These are phyloP conservation scores for Vaccinium corymbosum DNA, from an alignment of 148 eudicot genomes.

Conservation along the genomic window DNA sequence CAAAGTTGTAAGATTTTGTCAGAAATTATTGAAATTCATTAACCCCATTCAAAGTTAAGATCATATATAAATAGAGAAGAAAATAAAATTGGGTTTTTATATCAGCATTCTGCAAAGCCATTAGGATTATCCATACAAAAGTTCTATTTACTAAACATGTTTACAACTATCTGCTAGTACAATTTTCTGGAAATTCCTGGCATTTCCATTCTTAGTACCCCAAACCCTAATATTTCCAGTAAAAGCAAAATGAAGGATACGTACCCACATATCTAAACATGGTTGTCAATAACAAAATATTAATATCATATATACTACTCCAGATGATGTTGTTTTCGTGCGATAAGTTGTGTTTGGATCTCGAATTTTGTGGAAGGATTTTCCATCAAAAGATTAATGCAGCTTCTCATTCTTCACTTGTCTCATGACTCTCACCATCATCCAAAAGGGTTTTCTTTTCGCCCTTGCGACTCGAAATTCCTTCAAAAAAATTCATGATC, in stretches of 20 bases:
- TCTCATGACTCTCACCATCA: neutral
- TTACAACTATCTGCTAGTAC: neutral
- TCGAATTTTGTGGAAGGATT: neutral
- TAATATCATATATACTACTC: neutral
- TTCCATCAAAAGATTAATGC: neutral
- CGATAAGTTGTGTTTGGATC: neutral
- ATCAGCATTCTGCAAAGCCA: neutral
- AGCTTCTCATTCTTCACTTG: neutral
- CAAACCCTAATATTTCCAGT: slow-evolving; percentile 5
- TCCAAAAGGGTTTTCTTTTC: neutral
- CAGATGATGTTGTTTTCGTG: neutral
- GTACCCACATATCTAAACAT: neutral
- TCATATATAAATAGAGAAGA: neutral
- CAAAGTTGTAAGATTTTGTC: neutral
- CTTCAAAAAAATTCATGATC: neutral
- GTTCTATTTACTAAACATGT: neutral
- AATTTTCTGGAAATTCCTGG: slow-evolving; percentile 3
- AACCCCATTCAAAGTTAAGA: neutral
- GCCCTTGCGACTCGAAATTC: neutral
- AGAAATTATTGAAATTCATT: neutral
- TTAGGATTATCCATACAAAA: neutral
- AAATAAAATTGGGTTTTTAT: neutral
- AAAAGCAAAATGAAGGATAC: neutral
- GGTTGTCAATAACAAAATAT: neutral
- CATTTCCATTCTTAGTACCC: slow-evolving; percentile 1